These are phyloP conservation scores for Aspergillus diversus DNA, from an alignment of 495 filamentous ascomycete species.

Conservation along the genomic window DNA sequence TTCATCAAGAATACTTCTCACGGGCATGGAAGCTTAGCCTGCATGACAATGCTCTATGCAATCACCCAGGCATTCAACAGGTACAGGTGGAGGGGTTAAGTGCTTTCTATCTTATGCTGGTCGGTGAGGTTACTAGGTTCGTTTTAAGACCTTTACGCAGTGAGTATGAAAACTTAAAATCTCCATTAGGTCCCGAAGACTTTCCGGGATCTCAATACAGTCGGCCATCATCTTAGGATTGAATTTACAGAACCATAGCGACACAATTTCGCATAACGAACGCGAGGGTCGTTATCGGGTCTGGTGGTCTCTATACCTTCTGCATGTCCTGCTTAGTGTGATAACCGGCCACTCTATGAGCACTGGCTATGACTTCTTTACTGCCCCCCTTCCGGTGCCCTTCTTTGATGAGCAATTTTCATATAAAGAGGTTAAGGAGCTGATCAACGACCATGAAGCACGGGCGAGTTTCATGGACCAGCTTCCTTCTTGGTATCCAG, in stretches of 20 bases:
- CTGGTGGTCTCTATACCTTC: constrained; percentile 60
- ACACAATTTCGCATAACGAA: constrained; percentile 46
- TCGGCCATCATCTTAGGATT: constrained; percentile 62
- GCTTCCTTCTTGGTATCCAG: constrained; percentile 10
- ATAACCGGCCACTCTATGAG: constrained; percentile 64
- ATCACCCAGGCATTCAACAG: constrained; percentile 61
- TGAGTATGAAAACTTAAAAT: background rate
- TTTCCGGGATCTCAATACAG: constrained; percentile 61
- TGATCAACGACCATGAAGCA: constrained; percentile 34
- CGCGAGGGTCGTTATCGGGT: constrained; percentile 48
- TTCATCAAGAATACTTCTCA: constrained; percentile 59
- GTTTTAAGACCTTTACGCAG: too few species aligned
- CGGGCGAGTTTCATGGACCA: constrained; percentile 31
- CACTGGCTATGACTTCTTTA: constrained; percentile 55
- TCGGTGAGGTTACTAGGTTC: constrained; percentile 61
- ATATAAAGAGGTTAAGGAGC: constrained; percentile 30
- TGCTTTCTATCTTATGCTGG: constrained; percentile 61
- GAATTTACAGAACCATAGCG: constrained; percentile 61
- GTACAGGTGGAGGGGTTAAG: constrained; percentile 61
- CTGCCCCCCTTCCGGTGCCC: constrained; percentile 56
- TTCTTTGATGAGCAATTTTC: constrained; percentile 55
- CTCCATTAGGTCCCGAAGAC: constrained; percentile 58
- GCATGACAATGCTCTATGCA: constrained; percentile 48
- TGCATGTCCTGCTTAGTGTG: constrained; percentile 60
- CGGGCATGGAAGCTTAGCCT: constrained; percentile 61